Conservation (phyloP, 2,329 filamentous ascomycete genomes). For the Septoria petroselini region DNA sequence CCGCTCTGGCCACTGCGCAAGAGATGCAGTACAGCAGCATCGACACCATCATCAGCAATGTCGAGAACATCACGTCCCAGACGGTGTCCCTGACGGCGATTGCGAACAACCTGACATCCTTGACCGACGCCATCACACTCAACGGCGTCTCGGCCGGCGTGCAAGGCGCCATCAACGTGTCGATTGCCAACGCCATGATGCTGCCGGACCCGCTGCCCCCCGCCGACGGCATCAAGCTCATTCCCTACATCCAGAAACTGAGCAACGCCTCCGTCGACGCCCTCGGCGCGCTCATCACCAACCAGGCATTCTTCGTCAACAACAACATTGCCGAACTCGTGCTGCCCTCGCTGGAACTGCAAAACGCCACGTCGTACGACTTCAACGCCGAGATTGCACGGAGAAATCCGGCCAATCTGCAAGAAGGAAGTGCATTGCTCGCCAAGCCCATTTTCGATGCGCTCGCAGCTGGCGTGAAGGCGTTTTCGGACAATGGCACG, state of each 20-base stretch:
- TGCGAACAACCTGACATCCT: slow-evolving; percentile 5
- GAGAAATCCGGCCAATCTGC: slow-evolving; percentile 9
- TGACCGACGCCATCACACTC: slow-evolving; percentile 6
- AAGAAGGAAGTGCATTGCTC: slow-evolving; percentile 7
- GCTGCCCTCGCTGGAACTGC: slow-evolving; percentile 7
- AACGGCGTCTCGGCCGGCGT: slow-evolving; percentile 9
- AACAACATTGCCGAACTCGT: slow-evolving; percentile 10
- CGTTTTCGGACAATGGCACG: slow-evolving; percentile 12
- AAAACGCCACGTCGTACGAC: slow-evolving; percentile 14
- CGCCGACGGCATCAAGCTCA: slow-evolving; percentile 15
- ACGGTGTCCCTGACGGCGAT: not conserved
- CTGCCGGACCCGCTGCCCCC: slow-evolving; percentile 7
- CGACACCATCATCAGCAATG: slow-evolving; percentile 16
- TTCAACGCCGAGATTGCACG: slow-evolving; percentile 9
- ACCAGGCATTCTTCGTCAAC: slow-evolving; percentile 13
- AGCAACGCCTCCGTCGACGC: slow-evolving; percentile 12
- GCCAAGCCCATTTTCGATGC: slow-evolving; percentile 5
- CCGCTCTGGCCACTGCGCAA: slow-evolving; percentile 1
- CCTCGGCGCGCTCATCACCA: slow-evolving; percentile 11
- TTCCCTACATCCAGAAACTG: slow-evolving; percentile 13
- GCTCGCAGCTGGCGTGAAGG: slow-evolving; percentile 13
- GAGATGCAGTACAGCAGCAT: slow-evolving; percentile 2
- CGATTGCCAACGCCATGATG: slow-evolving; percentile 12
- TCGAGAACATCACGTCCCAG: slow-evolving; percentile 17
- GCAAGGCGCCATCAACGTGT: slow-evolving; percentile 12